A percentile compares a stretch with the other conserved stretches of the same genome.
Evolutionary conservation across 1,139 yeast species (phyloP).

Genomic region (Nakaseomyces bracarensis): DNA sequence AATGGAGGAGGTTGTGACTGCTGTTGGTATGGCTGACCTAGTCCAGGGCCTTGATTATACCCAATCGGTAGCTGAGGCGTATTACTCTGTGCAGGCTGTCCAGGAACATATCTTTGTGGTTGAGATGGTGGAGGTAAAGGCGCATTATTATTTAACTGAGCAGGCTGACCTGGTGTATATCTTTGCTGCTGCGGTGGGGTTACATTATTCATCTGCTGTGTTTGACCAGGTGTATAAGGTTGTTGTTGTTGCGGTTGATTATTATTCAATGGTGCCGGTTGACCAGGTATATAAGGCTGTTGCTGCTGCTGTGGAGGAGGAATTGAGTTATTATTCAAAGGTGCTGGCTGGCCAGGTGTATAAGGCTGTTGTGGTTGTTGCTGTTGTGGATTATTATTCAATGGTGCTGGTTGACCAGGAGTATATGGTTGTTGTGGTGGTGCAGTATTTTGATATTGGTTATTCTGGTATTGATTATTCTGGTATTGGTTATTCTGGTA

Average conservation of each 20-base stretch:
- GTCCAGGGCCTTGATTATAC: neutral
- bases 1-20: conserved; percentile 6
- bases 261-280: conserved; percentile 10
- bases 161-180: neutral
- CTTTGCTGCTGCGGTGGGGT: conserved; percentile 10
- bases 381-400: conserved; percentile 8
- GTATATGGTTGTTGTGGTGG: conserved; percentile 9
- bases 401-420: conserved; percentile 11
- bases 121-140: neutral
- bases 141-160: neutral
- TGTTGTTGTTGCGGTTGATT: conserved; percentile 10
- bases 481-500: conserved; percentile 10
- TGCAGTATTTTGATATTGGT: neutral
- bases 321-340: conserved; percentile 9
- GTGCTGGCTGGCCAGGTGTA: conserved; percentile 11
- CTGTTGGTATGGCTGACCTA: conserved; percentile 9
- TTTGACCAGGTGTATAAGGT: conserved; percentile 10
- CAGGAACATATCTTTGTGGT: neutral
- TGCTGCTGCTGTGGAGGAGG: conserved; percentile 11
- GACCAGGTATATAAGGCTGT: conserved; percentile 9
- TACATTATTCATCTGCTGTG: conserved; percentile 9
- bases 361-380: conserved; percentile 11
- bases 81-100: neutral
- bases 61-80: neutral
- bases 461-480: neutral